These are phyloP conservation scores for Teratosphaeria nubilosa DNA, from an alignment of 2,329 filamentous ascomycete species.

Conservation along the genomic window DNA sequence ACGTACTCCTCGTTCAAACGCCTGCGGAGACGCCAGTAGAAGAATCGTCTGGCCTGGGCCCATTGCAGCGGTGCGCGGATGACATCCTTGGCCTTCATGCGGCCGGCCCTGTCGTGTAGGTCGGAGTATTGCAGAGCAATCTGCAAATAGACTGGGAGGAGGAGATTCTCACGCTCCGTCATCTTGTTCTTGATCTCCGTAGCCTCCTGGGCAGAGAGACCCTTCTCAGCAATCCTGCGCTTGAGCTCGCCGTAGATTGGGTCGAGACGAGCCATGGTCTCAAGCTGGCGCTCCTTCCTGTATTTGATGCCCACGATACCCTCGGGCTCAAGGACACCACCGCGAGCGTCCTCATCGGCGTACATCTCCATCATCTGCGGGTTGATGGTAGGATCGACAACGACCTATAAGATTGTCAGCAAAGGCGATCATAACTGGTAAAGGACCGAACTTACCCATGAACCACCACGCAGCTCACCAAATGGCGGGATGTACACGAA, in stretches of 20 bases:
- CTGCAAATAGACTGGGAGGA: slow-evolving; percentile 88
- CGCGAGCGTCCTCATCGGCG: slow-evolving; percentile 85
- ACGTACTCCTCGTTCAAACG: slow-evolving; percentile 96
- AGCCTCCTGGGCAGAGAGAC: slow-evolving; percentile 62
- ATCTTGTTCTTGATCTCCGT: slow-evolving; percentile 76
- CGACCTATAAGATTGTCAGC: slow-evolving; percentile 49
- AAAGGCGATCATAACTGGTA: slow-evolving; percentile 1
- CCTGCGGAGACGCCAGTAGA: slow-evolving; percentile 98
- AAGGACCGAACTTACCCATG: slow-evolving; percentile 55
- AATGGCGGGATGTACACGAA: slow-evolving; percentile 98
- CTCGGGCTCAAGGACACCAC: slow-evolving; percentile 94
- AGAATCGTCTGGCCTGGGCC: slow-evolving; percentile 87
- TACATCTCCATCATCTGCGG: slow-evolving; percentile 98
- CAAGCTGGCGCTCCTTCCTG: slow-evolving; percentile 90
- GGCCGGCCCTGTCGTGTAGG: slow-evolving; percentile 88
- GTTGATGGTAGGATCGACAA: slow-evolving; percentile 98
- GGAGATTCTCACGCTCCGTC: slow-evolving; percentile 71
- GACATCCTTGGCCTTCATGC: slow-evolving; percentile 95
- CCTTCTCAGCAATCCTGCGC: slow-evolving; percentile 60
- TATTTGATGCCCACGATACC: slow-evolving; percentile 99
- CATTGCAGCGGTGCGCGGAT: slow-evolving; percentile 79
- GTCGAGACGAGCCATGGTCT: slow-evolving; percentile 94
- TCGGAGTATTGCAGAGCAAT: slow-evolving; percentile 96
- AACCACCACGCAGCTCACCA: slow-evolving; percentile 94
- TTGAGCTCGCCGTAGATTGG: slow-evolving; percentile 72